Conservation (phyloP, 2,329 filamentous ascomycete species). For the Berkeleyomyces basicola region DNA sequence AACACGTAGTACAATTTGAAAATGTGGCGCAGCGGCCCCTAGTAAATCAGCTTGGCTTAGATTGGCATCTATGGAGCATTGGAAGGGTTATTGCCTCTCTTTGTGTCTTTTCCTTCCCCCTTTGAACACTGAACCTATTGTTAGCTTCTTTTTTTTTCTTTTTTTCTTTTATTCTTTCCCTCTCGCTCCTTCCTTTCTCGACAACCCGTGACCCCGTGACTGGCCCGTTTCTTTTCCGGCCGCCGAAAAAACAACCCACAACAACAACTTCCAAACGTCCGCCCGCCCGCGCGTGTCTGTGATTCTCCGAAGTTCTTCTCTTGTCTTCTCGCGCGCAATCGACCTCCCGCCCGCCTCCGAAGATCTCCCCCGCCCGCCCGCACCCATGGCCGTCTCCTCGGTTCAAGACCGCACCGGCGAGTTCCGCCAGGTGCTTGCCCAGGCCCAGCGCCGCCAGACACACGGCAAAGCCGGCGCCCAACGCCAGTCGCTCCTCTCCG, state of each 20-base stretch:
- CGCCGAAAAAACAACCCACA: too few relatives aligned
- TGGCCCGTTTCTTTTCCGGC: too few relatives aligned
- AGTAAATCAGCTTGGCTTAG: too few relatives aligned
- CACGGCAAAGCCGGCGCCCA: slow-evolving; percentile 63
- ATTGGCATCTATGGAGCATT: too few relatives aligned
- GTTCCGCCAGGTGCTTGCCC: slow-evolving; percentile 78
- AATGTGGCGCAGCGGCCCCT: background rate
- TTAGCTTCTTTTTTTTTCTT: background rate
- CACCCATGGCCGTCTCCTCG: slow-evolving; percentile 46
- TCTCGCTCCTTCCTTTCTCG: background rate
- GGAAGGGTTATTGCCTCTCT: background rate
- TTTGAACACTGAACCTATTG: background rate
- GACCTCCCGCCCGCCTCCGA: background rate
- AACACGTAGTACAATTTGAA: background rate
- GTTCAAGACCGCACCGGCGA: slow-evolving; percentile 95
- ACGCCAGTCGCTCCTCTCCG: slow-evolving; percentile 61
- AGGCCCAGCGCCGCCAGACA: slow-evolving; percentile 66
- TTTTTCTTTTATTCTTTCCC: background rate
- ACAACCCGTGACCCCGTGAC: background rate
- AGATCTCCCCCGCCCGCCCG: background rate
- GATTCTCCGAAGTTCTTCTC: too few relatives aligned
- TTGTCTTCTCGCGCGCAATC: too few relatives aligned
- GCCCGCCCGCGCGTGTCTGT: too few relatives aligned
- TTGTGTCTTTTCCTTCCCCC: background rate
- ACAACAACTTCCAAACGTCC: too few relatives aligned